These are phyloP conservation scores for Xylaria hypoxylon DNA, from an alignment of 2,329 filamentous ascomycete genomes.

Conservation along the genomic window DNA sequence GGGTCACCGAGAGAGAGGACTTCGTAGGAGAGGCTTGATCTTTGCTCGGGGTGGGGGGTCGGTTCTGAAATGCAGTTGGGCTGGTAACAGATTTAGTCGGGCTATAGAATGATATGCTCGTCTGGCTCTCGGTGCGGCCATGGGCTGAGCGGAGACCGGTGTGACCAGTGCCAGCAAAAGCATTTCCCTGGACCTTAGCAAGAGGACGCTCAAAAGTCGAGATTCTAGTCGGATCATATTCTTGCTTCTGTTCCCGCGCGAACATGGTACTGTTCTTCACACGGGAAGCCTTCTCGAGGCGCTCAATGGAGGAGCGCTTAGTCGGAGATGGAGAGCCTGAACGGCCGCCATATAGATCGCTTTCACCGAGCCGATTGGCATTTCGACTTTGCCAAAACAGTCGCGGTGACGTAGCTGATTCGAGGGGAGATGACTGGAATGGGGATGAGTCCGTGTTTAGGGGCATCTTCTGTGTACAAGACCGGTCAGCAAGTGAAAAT, in stretches of 20 bases:
- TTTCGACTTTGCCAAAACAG: slow-evolving; percentile 90
- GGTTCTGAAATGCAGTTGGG: slow-evolving; percentile 45
- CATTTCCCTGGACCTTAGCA: slow-evolving; percentile 79
- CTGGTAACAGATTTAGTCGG: slow-evolving; percentile 60
- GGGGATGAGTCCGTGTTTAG: slow-evolving; percentile 81
- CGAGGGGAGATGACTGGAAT: slow-evolving; percentile 85
- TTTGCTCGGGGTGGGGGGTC: slow-evolving; percentile 70
- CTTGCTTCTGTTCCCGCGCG: slow-evolving; percentile 88
- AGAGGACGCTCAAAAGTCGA: slow-evolving; percentile 85
- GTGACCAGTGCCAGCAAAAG: slow-evolving; percentile 70
- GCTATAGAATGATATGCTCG: slow-evolving; percentile 67
- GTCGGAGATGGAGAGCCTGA: slow-evolving; percentile 75
- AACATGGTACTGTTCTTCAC: slow-evolving; percentile 99
- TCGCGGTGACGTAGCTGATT: slow-evolving; percentile 77
- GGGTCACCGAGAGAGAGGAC: slow-evolving; percentile 80
- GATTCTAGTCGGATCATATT: slow-evolving; percentile 86
- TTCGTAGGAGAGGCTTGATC: slow-evolving; percentile 85
- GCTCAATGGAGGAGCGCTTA: slow-evolving; percentile 92
- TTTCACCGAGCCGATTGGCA: slow-evolving; percentile 73
- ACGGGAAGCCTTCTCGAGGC: slow-evolving; percentile 90
- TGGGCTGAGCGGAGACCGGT: slow-evolving; percentile 65
- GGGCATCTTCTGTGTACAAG: slow-evolving; percentile 69
- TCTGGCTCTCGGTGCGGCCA: slow-evolving; percentile 69
- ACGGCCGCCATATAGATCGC: slow-evolving; percentile 70
- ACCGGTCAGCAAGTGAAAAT: slow-evolving; percentile 48